Evolutionary conservation across 768 basidiomycete genomes (phyloP).

Genomic region (Lepiota brunneoincarnata): DNA sequence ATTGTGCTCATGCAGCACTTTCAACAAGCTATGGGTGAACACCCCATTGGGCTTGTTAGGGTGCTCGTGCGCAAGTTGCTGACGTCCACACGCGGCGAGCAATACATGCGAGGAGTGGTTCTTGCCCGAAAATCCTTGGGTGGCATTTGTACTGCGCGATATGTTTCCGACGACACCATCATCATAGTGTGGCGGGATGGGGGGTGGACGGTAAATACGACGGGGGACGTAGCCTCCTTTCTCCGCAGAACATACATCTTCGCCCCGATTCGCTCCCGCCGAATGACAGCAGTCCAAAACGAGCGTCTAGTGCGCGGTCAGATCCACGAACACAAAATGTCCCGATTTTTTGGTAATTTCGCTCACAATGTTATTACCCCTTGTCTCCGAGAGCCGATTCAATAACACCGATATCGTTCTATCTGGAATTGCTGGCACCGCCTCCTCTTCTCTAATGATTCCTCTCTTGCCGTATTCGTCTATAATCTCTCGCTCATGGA

Average conservation of each 20-base stretch:
- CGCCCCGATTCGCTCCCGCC: constrained; percentile 29
- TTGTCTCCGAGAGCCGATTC: constrained; percentile 31
- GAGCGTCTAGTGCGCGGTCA: constrained; percentile 29
- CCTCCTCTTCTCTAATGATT: not conserved
- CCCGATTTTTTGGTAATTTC: not conserved
- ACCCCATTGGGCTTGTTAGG: constrained; percentile 22
- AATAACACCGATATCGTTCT: constrained; percentile 36
- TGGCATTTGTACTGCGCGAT: constrained; percentile 14
- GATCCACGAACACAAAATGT: not conserved
- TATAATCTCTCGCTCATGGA: not conserved
- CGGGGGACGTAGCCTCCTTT: constrained; percentile 19
- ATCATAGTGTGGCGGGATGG: constrained; percentile 24
- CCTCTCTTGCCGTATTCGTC: not conserved
- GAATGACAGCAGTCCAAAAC: constrained; percentile 48
- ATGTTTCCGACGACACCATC: constrained; percentile 15
- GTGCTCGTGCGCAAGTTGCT: constrained; percentile 31
- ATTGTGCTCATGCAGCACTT: constrained; percentile 19
- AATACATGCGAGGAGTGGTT: constrained; percentile 37
- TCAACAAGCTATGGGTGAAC: constrained; percentile 29
- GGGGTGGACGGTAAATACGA: constrained; percentile 24
- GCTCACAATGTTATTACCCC: constrained; percentile 44
- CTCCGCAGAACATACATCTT: not conserved
- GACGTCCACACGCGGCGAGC: constrained; percentile 38
- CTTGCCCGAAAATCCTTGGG: constrained; percentile 20
- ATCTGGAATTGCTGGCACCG: constrained; percentile 38